phyloP scores from a whole-genome alignment of 2,329 filamentous ascomycete species.

The Diaporthe citri region DNA sequence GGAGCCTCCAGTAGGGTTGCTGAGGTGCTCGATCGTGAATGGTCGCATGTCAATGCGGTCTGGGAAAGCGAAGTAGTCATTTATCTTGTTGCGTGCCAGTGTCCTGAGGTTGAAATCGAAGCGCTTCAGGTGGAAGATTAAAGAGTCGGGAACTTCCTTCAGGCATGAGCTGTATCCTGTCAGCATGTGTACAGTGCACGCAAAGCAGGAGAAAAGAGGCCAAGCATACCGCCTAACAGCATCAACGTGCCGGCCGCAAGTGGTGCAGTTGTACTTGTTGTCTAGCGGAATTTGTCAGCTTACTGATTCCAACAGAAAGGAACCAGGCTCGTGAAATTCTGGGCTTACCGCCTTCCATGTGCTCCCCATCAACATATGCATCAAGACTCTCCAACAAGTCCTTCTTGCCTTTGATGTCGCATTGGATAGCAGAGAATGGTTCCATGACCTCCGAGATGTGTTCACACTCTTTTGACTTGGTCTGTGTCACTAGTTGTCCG shows the following conservation, averaged over 20 bases:
- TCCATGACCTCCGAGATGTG: conserved; percentile 94
- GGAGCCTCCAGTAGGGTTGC: conserved; percentile 66
- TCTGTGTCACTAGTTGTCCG: conserved; percentile 91
- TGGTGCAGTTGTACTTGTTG: conserved; percentile 98
- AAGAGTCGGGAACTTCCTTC: conserved; percentile 91
- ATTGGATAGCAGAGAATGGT: conserved; percentile 93
- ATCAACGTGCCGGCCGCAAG: conserved; percentile 89
- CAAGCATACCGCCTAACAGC: conserved; percentile 82
- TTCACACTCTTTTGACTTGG: conserved; percentile 93
- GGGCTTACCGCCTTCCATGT: conserved; percentile 85
- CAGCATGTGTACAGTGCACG: conserved; percentile 22
- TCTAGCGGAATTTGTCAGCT: conserved; percentile 60
- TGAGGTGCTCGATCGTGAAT: conserved; percentile 89
- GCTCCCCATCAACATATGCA: conserved; percentile 95
- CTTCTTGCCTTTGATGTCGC: conserved; percentile 93
- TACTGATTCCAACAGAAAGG: neutral
- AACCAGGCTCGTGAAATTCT: neutral
- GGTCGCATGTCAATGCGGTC: conserved; percentile 85
- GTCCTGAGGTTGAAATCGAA: conserved; percentile 86
- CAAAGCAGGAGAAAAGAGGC: conserved; percentile 4
- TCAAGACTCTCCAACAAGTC: conserved; percentile 88
- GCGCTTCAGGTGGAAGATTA: conserved; percentile 94
- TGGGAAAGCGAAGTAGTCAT: conserved; percentile 94
- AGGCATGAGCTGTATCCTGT: conserved; percentile 76
- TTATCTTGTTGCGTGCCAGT: conserved; percentile 90